These are phyloP conservation scores for Eimeria sp. DNA, from an alignment of 169 alveolate genomes.

Conservation along the genomic window DNA sequence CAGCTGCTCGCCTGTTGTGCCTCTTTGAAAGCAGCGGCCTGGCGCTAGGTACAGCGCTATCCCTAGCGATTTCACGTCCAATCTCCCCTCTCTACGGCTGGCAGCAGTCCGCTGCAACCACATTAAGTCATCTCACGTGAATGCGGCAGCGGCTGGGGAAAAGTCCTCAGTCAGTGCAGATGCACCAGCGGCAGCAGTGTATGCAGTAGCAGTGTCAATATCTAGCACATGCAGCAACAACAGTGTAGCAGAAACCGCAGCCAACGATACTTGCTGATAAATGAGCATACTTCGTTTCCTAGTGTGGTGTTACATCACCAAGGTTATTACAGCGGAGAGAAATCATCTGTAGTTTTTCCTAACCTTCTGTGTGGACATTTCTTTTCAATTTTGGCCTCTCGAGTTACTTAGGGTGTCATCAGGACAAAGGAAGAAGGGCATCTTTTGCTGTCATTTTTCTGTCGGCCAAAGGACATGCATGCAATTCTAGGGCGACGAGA, in stretches of 20 bases:
- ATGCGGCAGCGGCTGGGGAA: neutral
- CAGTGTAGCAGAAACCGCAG: neutral
- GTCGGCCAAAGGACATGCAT: neutral
- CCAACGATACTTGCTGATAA: too few species aligned
- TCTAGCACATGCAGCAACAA: neutral
- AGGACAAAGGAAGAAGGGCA: neutral
- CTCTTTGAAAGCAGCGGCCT: constrained; percentile 61
- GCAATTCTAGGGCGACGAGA: too few species aligned
- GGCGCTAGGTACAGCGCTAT: constrained; percentile 67
- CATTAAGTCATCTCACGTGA: constrained; percentile 23
- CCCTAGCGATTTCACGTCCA: constrained; percentile 3
- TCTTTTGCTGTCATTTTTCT: neutral
- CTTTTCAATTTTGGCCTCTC: neutral
- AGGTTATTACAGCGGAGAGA: too few species aligned
- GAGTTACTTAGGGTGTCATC: neutral
- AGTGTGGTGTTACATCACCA: too few species aligned
- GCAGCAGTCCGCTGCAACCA: constrained; percentile 5
- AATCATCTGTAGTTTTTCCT: too few species aligned
- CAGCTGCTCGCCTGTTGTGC: constrained; percentile 70
- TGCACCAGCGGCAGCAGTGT: constrained; percentile 1
- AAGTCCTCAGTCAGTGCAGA: neutral
- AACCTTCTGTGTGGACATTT: neutral
- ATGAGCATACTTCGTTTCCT: too few species aligned
- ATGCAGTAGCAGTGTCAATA: neutral
- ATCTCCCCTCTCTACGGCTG: neutral